Base-by-base conservation (phyloP, 768 basidiomycete genomes). In the Ramaria rubella region DNA sequence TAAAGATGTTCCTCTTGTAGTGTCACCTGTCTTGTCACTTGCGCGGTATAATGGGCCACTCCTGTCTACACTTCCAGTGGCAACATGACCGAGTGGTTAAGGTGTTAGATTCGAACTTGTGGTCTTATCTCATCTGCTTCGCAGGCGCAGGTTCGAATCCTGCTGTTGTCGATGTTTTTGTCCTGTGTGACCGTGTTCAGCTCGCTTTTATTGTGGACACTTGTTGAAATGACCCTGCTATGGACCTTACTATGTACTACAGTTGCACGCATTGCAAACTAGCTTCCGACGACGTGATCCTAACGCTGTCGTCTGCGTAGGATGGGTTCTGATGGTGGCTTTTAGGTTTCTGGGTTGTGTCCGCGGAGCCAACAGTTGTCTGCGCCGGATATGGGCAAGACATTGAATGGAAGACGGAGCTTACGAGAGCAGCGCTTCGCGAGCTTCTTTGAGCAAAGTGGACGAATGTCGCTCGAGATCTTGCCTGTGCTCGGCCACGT, bases 61-160 rank as follows among this genome's bases (percentile, higher is more conserved):
- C 7, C 8, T 7, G 34, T 17, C 8, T 36, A 8, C 8, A 7
- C 34, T 36, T 17, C 34, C 7, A 36, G 8, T 24, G 52, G 52
- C 52, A 44, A 44, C 36, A 54, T 54, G 52, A 54, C 52, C 52
- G 52, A 54, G 52, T 54, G 52, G 52, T 54, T 54, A 54, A 54
- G 52, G 52, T 54, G 52, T 54, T 40, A 54, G 52, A 54, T 44
- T 54, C 43, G 52, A 54, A 54, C 27, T 14, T 27, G 8, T 3
- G 21, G 42, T 26, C 4, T 12, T 40, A 54, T 54, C 52, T 54
- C 38, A 54, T 54, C 52, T 40, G 42, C 52, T 54, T 42, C 43
- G 52, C 42, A 40, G 52, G 52, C 52, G 52, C 52, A 54, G 52
- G 52, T 54, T 54, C 52, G 43, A 54, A 54, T 54, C 52, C 52